Conservation (phyloP, 108 stramenopile species). For the Nitzschia sp. region DNA sequence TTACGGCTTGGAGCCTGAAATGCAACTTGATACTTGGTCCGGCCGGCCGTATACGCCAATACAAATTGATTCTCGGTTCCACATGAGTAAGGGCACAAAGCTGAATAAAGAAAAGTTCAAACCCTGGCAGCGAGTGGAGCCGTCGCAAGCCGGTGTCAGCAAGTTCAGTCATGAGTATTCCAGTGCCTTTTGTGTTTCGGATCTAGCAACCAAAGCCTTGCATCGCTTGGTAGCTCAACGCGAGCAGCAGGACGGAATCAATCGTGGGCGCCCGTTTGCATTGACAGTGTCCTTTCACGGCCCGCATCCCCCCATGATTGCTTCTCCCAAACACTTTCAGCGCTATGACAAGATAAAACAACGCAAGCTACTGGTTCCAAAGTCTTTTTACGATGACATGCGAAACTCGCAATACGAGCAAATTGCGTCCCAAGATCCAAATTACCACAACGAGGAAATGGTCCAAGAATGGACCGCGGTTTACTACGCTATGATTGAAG, state of each 20-base stretch:
- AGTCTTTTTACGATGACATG: neutral
- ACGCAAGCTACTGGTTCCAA: neutral
- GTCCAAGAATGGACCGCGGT: constrained; percentile 23
- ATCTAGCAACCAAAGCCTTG: constrained; percentile 8
- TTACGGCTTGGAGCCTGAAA: neutral
- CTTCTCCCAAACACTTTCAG: neutral
- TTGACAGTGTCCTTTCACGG: constrained; percentile 22
- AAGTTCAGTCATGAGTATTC: constrained; percentile 2
- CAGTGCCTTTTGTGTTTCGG: neutral
- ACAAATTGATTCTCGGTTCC: constrained; percentile 19
- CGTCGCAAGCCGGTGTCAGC: neutral
- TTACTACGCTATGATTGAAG: constrained; percentile 30
- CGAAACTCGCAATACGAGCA: neutral
- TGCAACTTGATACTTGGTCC: constrained; percentile 17
- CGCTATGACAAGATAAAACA: constrained; percentile 3
- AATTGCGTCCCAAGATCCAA: neutral
- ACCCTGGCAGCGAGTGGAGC: neutral
- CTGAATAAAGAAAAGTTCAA: neutral
- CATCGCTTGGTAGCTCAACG: constrained; percentile 16
- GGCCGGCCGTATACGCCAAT: constrained; percentile 21
- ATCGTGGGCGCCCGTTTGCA: constrained; percentile 9
- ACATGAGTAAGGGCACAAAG: neutral
- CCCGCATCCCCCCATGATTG: constrained; percentile 31
- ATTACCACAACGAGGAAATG: neutral
- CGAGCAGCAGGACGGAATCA: neutral